These are phyloP conservation scores for Camelina neglecta DNA, from an alignment of 345 rosid genomes.

Conservation along the genomic window DNA sequence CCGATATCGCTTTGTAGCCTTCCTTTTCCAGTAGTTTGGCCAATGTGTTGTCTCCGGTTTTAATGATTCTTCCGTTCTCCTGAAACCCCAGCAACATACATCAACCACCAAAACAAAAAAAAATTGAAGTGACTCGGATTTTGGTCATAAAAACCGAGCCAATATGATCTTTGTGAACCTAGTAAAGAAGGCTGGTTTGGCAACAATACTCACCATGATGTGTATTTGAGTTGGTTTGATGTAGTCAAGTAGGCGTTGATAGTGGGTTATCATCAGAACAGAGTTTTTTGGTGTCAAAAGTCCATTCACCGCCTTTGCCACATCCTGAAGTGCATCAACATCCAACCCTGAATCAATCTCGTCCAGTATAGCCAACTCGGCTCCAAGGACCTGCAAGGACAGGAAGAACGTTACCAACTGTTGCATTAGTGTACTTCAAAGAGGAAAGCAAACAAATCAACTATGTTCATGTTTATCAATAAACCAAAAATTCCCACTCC, in stretches of 20 bases:
- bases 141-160: conserved; percentile 10
- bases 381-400: conserved; percentile 78
- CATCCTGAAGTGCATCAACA: conserved; percentile 91
- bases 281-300: conserved; percentile 84
- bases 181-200: conserved; percentile 25
- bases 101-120: not conserved
- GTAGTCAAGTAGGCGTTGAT: conserved; percentile 77
- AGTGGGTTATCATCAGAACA: conserved; percentile 92
- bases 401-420: not conserved
- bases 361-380: conserved; percentile 86
- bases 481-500: conserved; percentile 1
- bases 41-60: conserved; percentile 77
- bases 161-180: not conserved
- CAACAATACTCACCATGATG: conserved; percentile 68
- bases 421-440: conserved; percentile 9
- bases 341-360: conserved; percentile 98
- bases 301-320: conserved; percentile 91
- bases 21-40: conserved; percentile 79
- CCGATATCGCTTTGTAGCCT: conserved; percentile 79
- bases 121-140: not conserved
- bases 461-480: not conserved
- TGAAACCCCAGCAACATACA: conserved; percentile 43
- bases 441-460: not conserved
- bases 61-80: conserved; percentile 89
- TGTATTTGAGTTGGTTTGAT: conserved; percentile 81